Base-by-base conservation (phyloP, 176 grass and related monocot species). In the Musa acuminata region DNA sequence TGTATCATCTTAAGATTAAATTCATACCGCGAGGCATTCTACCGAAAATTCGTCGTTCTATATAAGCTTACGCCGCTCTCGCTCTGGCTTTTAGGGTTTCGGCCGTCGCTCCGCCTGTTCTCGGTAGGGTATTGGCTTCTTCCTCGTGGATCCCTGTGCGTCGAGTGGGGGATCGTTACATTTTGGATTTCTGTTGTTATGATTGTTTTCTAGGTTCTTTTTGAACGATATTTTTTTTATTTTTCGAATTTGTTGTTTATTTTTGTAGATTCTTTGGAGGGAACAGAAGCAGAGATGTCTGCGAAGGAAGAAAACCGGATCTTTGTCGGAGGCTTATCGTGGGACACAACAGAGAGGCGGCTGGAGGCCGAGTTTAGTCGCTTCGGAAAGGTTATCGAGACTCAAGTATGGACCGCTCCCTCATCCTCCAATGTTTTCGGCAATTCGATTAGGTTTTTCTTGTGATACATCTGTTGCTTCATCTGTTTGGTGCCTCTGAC, bases 301-400 rank as follows among this genome's bases (percentile, higher is more conserved):
- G 73, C 51, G 49, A 92, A 88, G 84, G 90, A 97, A 52, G 90
- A 90, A 22, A 73, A 79, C 63, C 85, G 93, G 74, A 92, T 97
- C 83, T 97, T 97, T 69, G 87, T 97, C 17, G 93, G 93, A 23
- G 93, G 93, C n/a, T 82, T 97, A 43, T 86, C 87, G 48, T 83
- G 78, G 60, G 72, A 87, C 66, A 97, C 87, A 12, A 81, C 87
- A 69, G 87, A 92, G 73, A 58, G 80, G 52, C 86, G 90, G 76
- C 90, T 97, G 25, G 79, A 83, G 49, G 80, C 88, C 13, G 85
- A 73, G 53, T 97, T 97, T 76, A 17, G 67, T 83, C 90, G 85
- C 81, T 97, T 88, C 72, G 93, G 93, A 70, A 97, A 89, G 87
- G 90, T 97, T 57, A 63, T 93, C 74, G 87, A 85, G 53, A 79